Evolutionary conservation across 352 stramenopile genomes (phyloP), one percentile per base, ranked within the genome.

Genomic region (Pythium folliculosum): DNA sequence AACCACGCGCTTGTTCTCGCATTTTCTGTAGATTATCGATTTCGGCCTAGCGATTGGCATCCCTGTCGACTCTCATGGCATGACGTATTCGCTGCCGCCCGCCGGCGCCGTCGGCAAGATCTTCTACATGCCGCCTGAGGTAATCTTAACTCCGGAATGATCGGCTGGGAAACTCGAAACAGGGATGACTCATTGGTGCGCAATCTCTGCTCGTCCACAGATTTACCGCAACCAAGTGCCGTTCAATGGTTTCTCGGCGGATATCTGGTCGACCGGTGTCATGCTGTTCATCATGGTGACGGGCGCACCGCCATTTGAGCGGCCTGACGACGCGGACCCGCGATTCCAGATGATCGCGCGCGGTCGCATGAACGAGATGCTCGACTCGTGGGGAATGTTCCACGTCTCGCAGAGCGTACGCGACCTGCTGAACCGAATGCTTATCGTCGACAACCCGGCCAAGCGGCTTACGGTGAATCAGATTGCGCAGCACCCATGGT

Each of bases 201-300:
- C 37, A n/a, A 4, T 47, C 9, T 47, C 2, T 47, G 48, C 43
- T 21, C 22, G 30, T 27, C 32, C 19, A 22, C 67, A 95, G 86
- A 95, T 95, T 60, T 95, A 95, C 56, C 86, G 86, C 45, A 95
- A 95, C 75, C 86, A 95, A 70, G 87, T 96, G 47, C 83, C 85
- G 17, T 97, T 97, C 73, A 97, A 98, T 67, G 89, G 88, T 14
- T 95, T 95, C 53, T 90, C 90, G 32, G 94, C 91, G 14, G 94
- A 98, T 79, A 91, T 98, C 68, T 98, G 94, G 94, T 97, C 90
- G 21, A 94, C 91, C 1, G 94, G 94, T 53, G 90, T 98, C 53
- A 96, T 98, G 77, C 72, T 98, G 35, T 98, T 98, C 80, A 98
- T 98, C 75, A 97, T 98, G 87, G 76, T 98, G 43, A 97, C 93